Evolutionary conservation across 2,329 filamentous ascomycete genomes (phyloP).

Genomic region (Ceratocystis diversiconidia): DNA sequence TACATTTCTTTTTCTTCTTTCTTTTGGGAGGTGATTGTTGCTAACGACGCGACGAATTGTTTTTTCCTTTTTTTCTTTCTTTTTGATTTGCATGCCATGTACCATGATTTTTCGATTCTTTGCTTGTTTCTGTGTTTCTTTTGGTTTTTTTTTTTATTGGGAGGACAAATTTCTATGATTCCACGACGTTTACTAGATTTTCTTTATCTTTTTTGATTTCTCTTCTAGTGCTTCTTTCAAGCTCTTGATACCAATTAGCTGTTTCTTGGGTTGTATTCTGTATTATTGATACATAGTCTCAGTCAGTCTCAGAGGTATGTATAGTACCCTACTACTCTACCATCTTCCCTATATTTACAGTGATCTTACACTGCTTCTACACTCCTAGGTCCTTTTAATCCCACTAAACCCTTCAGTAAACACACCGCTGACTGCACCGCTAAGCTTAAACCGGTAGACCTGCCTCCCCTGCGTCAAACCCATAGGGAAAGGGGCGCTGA

Average conservation of each 20-base stretch:
- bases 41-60: background rate
- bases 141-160: background rate
- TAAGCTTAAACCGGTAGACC: too few species aligned
- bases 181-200: background rate
- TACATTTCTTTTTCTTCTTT: background rate
- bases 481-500: too few species aligned
- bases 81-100: background rate
- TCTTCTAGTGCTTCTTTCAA: background rate
- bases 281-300: too few species aligned
- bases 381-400: too few species aligned
- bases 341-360: too few species aligned
- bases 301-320: too few species aligned
- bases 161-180: background rate
- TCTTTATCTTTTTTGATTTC: conserved; percentile 1
- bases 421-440: too few species aligned
- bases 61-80: background rate
- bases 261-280: background rate
- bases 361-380: too few species aligned
- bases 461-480: too few species aligned
- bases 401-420: too few species aligned
- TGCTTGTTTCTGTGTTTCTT: background rate
- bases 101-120: background rate
- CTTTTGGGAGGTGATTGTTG: background rate
- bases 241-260: background rate
- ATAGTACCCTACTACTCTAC: too few species aligned